phyloP scores from a whole-genome alignment of 176 grass and related monocot genomes.

The Olyra latifolia region DNA sequence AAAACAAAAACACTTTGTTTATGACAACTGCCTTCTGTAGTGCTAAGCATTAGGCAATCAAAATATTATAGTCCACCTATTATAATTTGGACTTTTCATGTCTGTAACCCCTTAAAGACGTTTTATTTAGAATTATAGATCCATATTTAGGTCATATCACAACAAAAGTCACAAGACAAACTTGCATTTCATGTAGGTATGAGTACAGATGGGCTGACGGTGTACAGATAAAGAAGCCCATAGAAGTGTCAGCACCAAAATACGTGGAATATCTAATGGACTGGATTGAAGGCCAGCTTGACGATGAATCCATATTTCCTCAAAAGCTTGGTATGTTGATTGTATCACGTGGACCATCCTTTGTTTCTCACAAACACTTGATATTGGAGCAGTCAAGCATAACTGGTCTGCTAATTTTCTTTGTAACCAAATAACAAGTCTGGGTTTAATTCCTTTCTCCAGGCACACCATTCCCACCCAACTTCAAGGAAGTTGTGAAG shows the following conservation, averaged over 20 bases:
- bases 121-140: neutral
- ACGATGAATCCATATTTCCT: conserved; percentile 96
- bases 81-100: neutral
- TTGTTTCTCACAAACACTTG: neutral
- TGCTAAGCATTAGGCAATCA: conserved; percentile 13
- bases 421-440: neutral
- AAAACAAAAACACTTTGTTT: neutral
- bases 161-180: conserved; percentile 11
- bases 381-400: neutral
- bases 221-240: conserved; percentile 98
- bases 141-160: conserved; percentile 8
- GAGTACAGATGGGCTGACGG: conserved; percentile 99
- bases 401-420: neutral
- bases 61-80: neutral
- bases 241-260: conserved; percentile 98
- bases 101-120: neutral
- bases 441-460: conserved; percentile 9
- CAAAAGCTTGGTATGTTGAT: conserved; percentile 86
- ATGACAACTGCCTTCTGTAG: neutral
- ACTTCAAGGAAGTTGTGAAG: conserved; percentile 98
- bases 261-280: conserved; percentile 99
- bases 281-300: conserved; percentile 98
- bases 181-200: conserved; percentile 58
- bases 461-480: conserved; percentile 91
- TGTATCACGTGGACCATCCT: neutral